phyloP scores from a whole-genome alignment of 495 filamentous ascomycete species.

The Xylaria cubensis region DNA sequence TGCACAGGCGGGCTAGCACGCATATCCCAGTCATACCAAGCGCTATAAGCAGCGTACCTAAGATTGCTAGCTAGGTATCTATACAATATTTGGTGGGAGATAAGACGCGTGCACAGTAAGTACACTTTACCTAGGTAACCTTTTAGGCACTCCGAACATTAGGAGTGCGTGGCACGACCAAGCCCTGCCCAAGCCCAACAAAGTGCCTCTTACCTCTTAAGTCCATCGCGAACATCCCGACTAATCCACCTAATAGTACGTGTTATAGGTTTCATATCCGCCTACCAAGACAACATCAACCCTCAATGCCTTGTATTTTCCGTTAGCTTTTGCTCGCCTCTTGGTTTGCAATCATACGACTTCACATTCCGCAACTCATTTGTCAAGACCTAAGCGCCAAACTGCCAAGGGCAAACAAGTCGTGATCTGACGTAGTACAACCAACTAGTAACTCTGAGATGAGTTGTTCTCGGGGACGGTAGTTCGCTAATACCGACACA shows the following conservation, averaged over 20 bases:
- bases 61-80: background rate
- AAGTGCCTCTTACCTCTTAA: background rate
- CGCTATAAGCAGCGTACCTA: background rate
- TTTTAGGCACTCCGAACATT: background rate
- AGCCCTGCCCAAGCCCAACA: background rate
- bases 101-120: background rate
- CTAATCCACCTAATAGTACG: background rate
- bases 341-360: background rate
- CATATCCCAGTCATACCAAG: background rate
- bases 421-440: constrained; percentile 3
- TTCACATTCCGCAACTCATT: background rate
- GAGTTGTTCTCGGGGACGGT: background rate
- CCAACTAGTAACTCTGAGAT: background rate
- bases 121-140: background rate
- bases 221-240: background rate
- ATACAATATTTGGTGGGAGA: background rate
- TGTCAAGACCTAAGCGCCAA: background rate
- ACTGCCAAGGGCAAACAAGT: background rate
- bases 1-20: constrained; percentile 6
- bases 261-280: background rate
- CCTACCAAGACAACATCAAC: background rate
- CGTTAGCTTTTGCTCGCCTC: background rate
- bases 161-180: background rate
- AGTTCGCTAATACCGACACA: background rate
- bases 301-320: constrained; percentile 1